phyloP scores from a whole-genome alignment of 306 rosid species.

The Potentilla sterilis region DNA sequence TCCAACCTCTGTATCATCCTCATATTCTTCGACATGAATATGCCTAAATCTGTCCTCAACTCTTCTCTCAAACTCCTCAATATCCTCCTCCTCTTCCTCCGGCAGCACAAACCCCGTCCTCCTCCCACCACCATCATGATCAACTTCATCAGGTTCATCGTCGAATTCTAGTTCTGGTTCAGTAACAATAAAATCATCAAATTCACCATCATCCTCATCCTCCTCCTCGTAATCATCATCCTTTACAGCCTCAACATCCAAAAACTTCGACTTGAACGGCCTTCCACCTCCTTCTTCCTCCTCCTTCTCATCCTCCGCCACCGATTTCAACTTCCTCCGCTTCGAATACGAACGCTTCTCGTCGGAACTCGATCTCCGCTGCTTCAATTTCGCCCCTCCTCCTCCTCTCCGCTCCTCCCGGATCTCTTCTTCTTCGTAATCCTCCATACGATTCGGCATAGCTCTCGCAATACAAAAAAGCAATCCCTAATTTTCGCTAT shows the following conservation, averaged over 20 bases:
- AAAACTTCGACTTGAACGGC: neutral
- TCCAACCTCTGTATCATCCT: too few relatives aligned
- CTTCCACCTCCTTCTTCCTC: neutral
- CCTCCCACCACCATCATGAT: constrained; percentile 21
- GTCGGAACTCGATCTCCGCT: neutral
- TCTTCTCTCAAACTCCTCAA: too few relatives aligned
- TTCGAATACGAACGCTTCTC: neutral
- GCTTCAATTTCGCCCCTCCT: neutral
- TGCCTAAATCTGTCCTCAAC: too few relatives aligned
- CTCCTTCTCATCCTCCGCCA: neutral
- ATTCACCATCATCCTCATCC: neutral
- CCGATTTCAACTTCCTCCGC: neutral
- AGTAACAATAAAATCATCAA: constrained; percentile 16
- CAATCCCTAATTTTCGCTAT: neutral
- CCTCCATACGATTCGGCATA: neutral
- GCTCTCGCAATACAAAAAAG: neutral
- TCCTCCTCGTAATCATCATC: neutral
- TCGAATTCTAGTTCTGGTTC: constrained; percentile 53
- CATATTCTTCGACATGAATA: too few relatives aligned
- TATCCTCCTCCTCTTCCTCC: too few relatives aligned
- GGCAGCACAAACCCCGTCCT: constrained; percentile 7
- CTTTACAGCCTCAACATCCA: constrained; percentile 3
- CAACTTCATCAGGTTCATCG: constrained; percentile 39
- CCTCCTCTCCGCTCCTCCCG: neutral
- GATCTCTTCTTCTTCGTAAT: neutral